Base-by-base conservation (phyloP, 495 filamentous ascomycete species). In the Hyaloscypha hepaticicola region DNA sequence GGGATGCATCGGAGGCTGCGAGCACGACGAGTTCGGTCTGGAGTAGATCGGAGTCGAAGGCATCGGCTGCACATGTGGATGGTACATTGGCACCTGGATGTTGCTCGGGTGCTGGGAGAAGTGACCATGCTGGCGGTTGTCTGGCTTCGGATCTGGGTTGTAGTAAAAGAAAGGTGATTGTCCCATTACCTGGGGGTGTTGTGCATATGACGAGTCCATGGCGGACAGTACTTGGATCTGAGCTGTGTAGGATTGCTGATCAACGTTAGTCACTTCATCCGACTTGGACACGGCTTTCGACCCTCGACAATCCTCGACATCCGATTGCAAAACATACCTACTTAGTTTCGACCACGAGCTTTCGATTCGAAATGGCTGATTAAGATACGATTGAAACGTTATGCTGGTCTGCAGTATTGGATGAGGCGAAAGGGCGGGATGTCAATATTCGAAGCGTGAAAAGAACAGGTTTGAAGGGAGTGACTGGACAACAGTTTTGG, bases 91-190 rank as follows among this genome's bases (percentile, higher is more conserved):
- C 27, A 66, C 66, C 61, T 76, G 76, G 29, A 81, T 76, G 67
- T 82, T 80, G 65, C 80, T 80, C 9, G 91, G 92, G 60, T 93
- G 90, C 59, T 87, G 86, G 66, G 88, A 84, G 81, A 92, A 96
- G 73, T 91, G 90, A 31, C 89, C 88, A 73, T 94, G 90, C 70
- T 92, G 90, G 72, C 88, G 79, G 73, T 83, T 85, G 74, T 96
- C 90, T 52, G 84, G 80, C 72, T 83, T 88, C 52, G 87, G 83
- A 60, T 94, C 91, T 63, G 88, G 88, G 67, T 85, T 88, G 78
- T 96, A 98, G 82, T 94, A 97, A 85, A 90, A 93, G 83, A 96
- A 97, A 21, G 90, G 80, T 59, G 90, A 82, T 72, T 91, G 90
- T 51, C 87, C 89, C 81, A 89, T 89, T 72, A 82, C 73, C 58